Base-by-base conservation (phyloP, 352 stramenopile genomes). In the Phytophthora agathidicida region DNA sequence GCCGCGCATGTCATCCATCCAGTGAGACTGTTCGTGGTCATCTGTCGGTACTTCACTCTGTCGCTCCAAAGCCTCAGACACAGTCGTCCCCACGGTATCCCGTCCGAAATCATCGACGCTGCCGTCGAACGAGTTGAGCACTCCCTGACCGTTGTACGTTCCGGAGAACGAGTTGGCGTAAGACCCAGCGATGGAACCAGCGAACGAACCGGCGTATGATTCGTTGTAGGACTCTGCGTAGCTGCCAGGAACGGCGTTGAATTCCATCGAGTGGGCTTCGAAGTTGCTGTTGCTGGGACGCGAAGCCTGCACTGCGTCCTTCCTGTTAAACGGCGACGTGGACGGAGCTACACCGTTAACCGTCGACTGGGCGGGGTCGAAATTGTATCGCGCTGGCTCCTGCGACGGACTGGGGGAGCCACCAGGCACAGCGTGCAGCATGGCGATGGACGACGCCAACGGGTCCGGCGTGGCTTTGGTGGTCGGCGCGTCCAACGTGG, bases 1-100 rank as follows among this genome's bases (percentile, higher is more conserved):
- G 62, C 81, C 83, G n/a, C 83, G 83, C 77, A 90, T 90, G 16
- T 86, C 75, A 51, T 87, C 75, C 79, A 89, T 89, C 83, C 83
- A 92, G 72, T 92, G 80, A 20, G 68, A 80, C 22, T 72, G 48
- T 10, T 75, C 62, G 26, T 42, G 39, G 17, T 50, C 69, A 50
- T 32, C 65, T 41, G 50, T 32, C 22, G 58, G 60, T 28, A 59
- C 47, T 52, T 76, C 43, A 20, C 48, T 67, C 38, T 65, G 48
- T 43, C 65, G 61, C 2, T 69, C 63, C 9, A 66, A 20, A 0
- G 67, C 67, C 42, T 75, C 67, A 0, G 67, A 72, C n/a, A 73
- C 57, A 0, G 62, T 72, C n/a, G 67, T 67, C 5, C 56, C 67
- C 1, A 62, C 59, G 0, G 67, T 75, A 17, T 75, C 67, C 5